Evolutionary conservation across 805 yeast genomes (phyloP).

Genomic region (Candida caryicola): DNA sequence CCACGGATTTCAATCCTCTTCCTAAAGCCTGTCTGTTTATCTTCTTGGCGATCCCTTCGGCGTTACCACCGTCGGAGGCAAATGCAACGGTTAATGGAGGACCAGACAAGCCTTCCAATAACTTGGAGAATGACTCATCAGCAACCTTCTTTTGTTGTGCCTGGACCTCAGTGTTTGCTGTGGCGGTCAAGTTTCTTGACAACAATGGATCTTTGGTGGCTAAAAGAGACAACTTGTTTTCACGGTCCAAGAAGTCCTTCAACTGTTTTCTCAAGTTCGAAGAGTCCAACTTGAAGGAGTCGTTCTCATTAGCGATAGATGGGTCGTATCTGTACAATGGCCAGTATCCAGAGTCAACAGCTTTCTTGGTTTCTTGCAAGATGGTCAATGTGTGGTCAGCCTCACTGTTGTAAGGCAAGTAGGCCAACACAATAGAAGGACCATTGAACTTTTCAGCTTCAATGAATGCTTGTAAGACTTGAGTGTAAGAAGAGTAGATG

Average conservation of each 20-base stretch:
- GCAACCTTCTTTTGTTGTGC: conserved; percentile 63
- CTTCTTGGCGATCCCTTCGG: conserved; percentile 76
- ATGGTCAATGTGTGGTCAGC: conserved; percentile 67
- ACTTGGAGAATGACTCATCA: conserved; percentile 69
- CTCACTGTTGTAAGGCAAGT: conserved; percentile 72
- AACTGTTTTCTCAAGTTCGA: conserved; percentile 74
- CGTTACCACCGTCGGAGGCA: conserved; percentile 93
- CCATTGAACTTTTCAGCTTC: conserved; percentile 91
- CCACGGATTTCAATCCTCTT: conserved; percentile 69
- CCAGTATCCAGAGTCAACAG: conserved; percentile 95
- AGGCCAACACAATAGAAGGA: conserved; percentile 88
- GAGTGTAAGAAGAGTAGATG: conserved; percentile 89
- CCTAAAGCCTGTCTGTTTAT: conserved; percentile 75
- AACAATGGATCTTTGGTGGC: conserved; percentile 69
- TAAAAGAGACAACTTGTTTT: conserved; percentile 78
- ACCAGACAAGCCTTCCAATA: conserved; percentile 85
- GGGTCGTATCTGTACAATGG: conserved; percentile 91
- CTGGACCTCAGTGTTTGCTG: conserved; percentile 57
- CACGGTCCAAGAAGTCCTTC: conserved; percentile 79
- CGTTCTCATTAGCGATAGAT: conserved; percentile 41
- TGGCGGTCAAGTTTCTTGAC: conserved; percentile 66
- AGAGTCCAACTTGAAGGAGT: conserved; percentile 82
- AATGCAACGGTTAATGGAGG: conserved; percentile 85
- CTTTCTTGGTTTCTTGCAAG: conserved; percentile 79
- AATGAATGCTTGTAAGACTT: conserved; percentile 78